Conservation (phyloP, 2,329 filamentous ascomycete genomes). For the Trichoderma harzianum region DNA sequence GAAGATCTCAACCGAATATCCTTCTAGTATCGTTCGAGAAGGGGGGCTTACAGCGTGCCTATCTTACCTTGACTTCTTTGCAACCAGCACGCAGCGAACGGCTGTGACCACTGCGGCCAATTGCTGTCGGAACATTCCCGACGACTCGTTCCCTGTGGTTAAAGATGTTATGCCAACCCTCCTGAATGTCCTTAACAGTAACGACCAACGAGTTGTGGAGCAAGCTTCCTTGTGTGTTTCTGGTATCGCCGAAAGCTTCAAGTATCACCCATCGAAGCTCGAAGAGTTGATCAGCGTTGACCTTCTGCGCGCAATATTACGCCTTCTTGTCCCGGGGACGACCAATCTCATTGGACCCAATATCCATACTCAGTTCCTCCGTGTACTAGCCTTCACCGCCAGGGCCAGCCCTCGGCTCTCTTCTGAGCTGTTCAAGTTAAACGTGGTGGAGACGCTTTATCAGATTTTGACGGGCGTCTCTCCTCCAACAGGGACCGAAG, state of each 20-base stretch:
- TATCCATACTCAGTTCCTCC: constrained; percentile 94
- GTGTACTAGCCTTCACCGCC: constrained; percentile 85
- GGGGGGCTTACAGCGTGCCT: constrained; percentile 94
- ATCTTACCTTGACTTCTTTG: constrained; percentile 95
- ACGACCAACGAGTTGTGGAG: constrained; percentile 93
- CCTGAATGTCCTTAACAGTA: constrained; percentile 84
- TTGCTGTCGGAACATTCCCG: constrained; percentile 93
- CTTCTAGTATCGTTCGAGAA: constrained; percentile 89
- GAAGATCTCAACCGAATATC: constrained; percentile 96
- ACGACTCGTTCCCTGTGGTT: constrained; percentile 88
- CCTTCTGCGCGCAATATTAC: constrained; percentile 77
- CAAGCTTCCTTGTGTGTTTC: constrained; percentile 95
- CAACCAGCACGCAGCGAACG: constrained; percentile 92
- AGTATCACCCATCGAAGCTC: constrained; percentile 78
- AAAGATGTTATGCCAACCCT: constrained; percentile 96
- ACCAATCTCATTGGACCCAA: constrained; percentile 92
- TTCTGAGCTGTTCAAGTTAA: constrained; percentile 89
- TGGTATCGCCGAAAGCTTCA: constrained; percentile 95
- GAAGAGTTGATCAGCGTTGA: constrained; percentile 91
- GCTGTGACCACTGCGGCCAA: constrained; percentile 97
- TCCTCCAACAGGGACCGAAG: constrained; percentile 73
- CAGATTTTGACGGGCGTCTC: constrained; percentile 96
- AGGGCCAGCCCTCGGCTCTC: constrained; percentile 84
- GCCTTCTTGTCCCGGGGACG: constrained; percentile 85
- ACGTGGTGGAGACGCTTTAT: constrained; percentile 95